These are phyloP conservation scores for Fusarium verticillioides DNA, from an alignment of 2,329 filamentous ascomycete species.

Conservation along the genomic window DNA sequence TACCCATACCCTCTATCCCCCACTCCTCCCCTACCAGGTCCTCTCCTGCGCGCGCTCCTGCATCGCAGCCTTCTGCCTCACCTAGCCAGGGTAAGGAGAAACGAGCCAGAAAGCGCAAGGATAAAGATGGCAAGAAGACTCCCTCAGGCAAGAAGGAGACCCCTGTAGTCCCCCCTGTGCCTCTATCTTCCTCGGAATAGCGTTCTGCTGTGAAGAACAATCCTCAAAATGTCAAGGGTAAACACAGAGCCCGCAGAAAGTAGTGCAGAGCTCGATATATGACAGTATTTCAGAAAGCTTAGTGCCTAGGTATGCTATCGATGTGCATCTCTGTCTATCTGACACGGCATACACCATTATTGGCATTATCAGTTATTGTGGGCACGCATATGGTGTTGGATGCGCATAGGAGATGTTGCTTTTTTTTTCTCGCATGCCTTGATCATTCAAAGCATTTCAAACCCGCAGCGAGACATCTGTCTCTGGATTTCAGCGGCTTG, in stretches of 20 bases:
- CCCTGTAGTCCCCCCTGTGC: constrained; percentile 42
- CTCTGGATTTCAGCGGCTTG: constrained; percentile 43
- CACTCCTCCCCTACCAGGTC: constrained; percentile 44
- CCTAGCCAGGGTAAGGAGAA: constrained; percentile 45
- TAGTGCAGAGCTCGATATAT: not conserved
- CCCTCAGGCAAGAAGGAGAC: constrained; percentile 44
- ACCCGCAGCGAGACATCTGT: constrained; percentile 40
- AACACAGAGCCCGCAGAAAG: not conserved
- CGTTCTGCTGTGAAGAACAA: not conserved
- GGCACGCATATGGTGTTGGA: not conserved
- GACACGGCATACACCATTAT: not conserved
- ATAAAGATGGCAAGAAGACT: constrained; percentile 39
- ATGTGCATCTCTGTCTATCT: not conserved
- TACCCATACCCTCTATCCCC: constrained; percentile 52
- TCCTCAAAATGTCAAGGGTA: constrained; percentile 3
- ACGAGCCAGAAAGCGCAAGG: constrained; percentile 48
- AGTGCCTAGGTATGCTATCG: not conserved
- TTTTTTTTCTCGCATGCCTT: constrained; percentile 30
- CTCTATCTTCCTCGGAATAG: constrained; percentile 41
- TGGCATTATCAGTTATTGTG: not conserved
- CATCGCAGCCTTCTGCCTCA: constrained; percentile 22
- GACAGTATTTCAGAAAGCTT: not conserved
- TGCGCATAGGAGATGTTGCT: constrained; percentile 4
- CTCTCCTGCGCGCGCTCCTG: constrained; percentile 37
- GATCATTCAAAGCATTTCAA: constrained; percentile 33